Base-by-base conservation (phyloP, 75 land plant genomes). In the Pinus albicaulis region DNA sequence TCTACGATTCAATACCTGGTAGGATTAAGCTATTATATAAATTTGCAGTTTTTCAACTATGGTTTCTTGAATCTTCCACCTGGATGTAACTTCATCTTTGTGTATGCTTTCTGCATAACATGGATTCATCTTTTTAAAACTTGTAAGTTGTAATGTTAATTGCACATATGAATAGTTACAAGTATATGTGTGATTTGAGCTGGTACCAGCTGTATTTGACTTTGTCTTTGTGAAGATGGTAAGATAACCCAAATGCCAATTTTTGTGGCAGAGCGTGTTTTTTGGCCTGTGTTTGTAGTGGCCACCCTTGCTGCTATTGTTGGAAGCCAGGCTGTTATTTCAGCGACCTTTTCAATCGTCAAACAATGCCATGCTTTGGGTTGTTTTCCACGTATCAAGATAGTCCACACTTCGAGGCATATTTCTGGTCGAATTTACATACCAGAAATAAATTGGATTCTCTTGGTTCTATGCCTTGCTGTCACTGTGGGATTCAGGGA, bases 361-460 rank as follows among this genome's bases (percentile, higher is more conserved):
- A 93, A 89, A 72, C 95, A 88, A 76, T 90, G 89, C 66, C 84
- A 86, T 74, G 85, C 95, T 24, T 82, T 93, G 74, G 91, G 89
- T 62, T 93, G 91, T 63, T 93, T 93, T 63, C 95, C 95, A 26
- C 83, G 91, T 57, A 87, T 93, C 17, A 93, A 91, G 76, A 58
- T 93, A 66, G 89, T 93, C 17, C 95, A 90, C 73, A 93, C 95
- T 71, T 93, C 95, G 34, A 88, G 78, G 65, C 78, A 83, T 73
- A 90, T 92, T 25, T 78, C 78, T 71, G 92, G 95, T n/a, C 95
- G 86, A 81, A 89, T 93, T 28, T 93, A 93, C 56, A 89, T 90
- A 57, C 95, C 93, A 55, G 95, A 93, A 57, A 93, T 93, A 34
- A 93, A 93, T 76, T 93, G 95, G 95, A 88, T 90, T 22, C 86